A percentile compares a stretch with the other conserved stretches of the same genome.
phyloP scores from a whole-genome alignment of 495 filamentous ascomycete species.

The Usnea hakonensis region DNA sequence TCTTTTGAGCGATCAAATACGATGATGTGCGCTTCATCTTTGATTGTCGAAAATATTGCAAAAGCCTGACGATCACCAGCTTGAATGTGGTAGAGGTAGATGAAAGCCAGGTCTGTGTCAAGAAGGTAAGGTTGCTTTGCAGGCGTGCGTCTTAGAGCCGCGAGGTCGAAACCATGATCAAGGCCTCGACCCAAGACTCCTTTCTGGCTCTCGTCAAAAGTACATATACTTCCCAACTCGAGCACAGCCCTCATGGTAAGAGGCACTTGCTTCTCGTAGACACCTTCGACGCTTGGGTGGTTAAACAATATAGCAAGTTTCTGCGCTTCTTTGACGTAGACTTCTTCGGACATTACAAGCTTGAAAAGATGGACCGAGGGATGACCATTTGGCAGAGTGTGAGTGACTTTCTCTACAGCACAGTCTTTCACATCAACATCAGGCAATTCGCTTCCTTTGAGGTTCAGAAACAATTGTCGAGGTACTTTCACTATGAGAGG shows the following conservation, averaged over 20 bases:
- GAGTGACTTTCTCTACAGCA: constrained; percentile 80
- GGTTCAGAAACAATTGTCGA: constrained; percentile 81
- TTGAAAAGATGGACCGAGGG: constrained; percentile 91
- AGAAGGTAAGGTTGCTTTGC: constrained; percentile 66
- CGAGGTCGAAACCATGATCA: constrained; percentile 88
- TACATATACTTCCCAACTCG: constrained; percentile 86
- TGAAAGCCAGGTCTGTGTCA: constrained; percentile 59
- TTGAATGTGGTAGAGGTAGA: constrained; percentile 87
- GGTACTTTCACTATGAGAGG: constrained; percentile 81
- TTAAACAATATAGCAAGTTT: constrained; percentile 78
- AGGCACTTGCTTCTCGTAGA: constrained; percentile 91
- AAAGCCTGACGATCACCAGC: constrained; percentile 89
- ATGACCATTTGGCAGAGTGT: constrained; percentile 91
- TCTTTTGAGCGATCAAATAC: constrained; percentile 74
- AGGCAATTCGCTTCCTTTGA: constrained; percentile 78
- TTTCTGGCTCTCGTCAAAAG: constrained; percentile 82
- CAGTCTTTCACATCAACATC: constrained; percentile 85
- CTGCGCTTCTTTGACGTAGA: constrained; percentile 72
- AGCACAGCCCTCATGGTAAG: constrained; percentile 76
- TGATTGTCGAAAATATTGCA: constrained; percentile 79
- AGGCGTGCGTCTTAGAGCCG: constrained; percentile 56
- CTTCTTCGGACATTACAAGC: constrained; percentile 78
- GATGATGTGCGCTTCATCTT: constrained; percentile 73
- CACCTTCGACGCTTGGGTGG: constrained; percentile 89
- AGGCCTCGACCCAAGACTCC: constrained; percentile 89